phyloP scores from a whole-genome alignment of 2,329 filamentous ascomycete genomes.

The Metarhizium brunneum region DNA sequence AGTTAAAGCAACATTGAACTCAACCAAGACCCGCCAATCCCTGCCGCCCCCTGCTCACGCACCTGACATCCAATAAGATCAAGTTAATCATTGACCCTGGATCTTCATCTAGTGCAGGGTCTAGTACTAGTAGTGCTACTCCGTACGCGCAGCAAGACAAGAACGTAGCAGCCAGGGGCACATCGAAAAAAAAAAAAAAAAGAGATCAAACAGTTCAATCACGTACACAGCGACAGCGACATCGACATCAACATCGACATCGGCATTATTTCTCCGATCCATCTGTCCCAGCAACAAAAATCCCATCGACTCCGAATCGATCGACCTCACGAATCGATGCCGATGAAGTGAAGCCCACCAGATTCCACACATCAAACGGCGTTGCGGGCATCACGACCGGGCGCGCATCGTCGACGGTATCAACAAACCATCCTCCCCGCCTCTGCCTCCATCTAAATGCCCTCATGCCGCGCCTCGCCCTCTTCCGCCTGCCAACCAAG shows the following conservation, averaged over 20 bases:
- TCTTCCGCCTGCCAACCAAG: conserved; percentile 46
- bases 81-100: neutral
- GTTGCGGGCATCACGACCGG: neutral
- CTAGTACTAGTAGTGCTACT: too few species aligned
- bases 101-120: too few species aligned
- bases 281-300: too few species aligned
- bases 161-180: neutral
- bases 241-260: neutral
- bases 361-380: neutral
- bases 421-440: neutral
- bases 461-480: conserved; percentile 30
- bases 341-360: neutral
- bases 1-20: too few species aligned
- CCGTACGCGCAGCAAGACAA: too few species aligned
- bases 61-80: neutral
- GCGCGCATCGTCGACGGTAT: neutral
- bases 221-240: neutral
- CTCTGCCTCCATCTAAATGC: neutral
- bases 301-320: too few species aligned
- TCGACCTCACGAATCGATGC: neutral
- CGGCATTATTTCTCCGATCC: neutral
- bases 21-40: neutral
- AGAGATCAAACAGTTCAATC: too few species aligned
- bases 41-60: neutral
- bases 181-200: too few species aligned